phyloP scores from a whole-genome alignment of 306 rosid species.

The Trifolium repens region DNA sequence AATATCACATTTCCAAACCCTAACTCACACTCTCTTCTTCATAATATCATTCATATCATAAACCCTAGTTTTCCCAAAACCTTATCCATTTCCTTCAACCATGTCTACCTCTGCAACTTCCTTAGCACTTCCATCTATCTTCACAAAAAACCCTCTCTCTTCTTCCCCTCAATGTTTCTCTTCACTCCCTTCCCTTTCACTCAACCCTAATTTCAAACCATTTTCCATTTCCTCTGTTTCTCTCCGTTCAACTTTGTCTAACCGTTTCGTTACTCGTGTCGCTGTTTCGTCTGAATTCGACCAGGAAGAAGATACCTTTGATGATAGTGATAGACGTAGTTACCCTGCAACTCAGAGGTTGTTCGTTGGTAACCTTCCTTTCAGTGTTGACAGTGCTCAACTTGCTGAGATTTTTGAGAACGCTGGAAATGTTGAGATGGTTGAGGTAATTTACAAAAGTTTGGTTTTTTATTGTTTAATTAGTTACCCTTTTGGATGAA shows the following conservation, averaged over 20 bases:
- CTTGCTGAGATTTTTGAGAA: constrained; percentile 78
- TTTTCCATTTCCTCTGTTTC: constrained; percentile 60
- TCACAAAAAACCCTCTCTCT: constrained; percentile 44
- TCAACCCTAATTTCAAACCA: constrained; percentile 43
- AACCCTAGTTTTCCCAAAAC: constrained; percentile 38
- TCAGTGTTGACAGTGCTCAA: constrained; percentile 78
- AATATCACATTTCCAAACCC: constrained; percentile 34
- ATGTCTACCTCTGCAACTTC: constrained; percentile 81
- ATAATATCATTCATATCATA: too few species aligned
- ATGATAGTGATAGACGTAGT: constrained; percentile 40
- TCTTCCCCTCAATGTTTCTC: constrained; percentile 44
- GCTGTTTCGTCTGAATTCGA: constrained; percentile 71
- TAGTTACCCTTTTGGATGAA: background rate
- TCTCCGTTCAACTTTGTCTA: constrained; percentile 42
- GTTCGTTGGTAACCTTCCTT: constrained; percentile 92
- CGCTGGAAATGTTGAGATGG: constrained; percentile 80
- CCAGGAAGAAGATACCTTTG: constrained; percentile 66
- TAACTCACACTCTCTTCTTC: background rate
- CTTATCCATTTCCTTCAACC: constrained; percentile 59
- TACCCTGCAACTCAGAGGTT: constrained; percentile 68
- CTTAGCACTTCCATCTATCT: constrained; percentile 59
- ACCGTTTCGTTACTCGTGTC: constrained; percentile 60
- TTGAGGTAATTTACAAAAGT: constrained; percentile 67
- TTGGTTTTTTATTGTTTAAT: background rate
- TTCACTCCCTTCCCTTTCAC: constrained; percentile 45